A percentile compares a stretch with the other conserved stretches of the same genome.
phyloP scores from a whole-genome alignment of 2,329 filamentous ascomycete genomes.

The Metarhizium sp. region DNA sequence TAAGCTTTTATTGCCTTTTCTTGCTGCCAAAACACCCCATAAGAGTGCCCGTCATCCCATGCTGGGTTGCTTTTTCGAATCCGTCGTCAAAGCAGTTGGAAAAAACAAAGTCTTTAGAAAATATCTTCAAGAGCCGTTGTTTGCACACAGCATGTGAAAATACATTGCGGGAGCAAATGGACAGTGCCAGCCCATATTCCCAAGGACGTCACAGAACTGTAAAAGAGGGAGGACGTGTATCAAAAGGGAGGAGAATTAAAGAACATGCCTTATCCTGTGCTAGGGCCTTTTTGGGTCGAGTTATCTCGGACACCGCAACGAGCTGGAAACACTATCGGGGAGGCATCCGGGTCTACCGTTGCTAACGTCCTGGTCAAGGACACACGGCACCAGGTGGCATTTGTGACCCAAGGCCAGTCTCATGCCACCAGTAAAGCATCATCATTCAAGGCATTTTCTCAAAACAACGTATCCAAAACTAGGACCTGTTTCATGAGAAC shows the following conservation, averaged over 20 bases:
- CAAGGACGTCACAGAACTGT: constrained; percentile 28
- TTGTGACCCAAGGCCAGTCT: constrained; percentile 19
- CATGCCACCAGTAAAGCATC: constrained; percentile 10
- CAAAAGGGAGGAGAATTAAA: constrained; percentile 31
- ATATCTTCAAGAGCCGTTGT: constrained; percentile 28
- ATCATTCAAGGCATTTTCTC: constrained; percentile 24
- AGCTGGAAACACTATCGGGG: constrained; percentile 25
- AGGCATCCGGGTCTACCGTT: constrained; percentile 24
- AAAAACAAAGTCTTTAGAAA: constrained; percentile 29
- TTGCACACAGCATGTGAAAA: constrained; percentile 32
- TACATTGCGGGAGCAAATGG: constrained; percentile 40
- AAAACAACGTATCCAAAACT: constrained; percentile 26
- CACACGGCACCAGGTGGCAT: constrained; percentile 13
- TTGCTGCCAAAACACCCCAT: constrained; percentile 16
- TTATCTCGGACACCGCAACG: constrained; percentile 27
- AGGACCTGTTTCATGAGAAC: constrained; percentile 21
- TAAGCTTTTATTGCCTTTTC: too few relatives aligned
- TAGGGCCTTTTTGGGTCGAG: constrained; percentile 29
- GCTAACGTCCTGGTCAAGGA: constrained; percentile 14
- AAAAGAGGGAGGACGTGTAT: constrained; percentile 21
- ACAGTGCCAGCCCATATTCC: constrained; percentile 36
- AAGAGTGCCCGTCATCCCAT: constrained; percentile 32
- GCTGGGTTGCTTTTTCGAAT: constrained; percentile 30
- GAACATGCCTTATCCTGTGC: constrained; percentile 29
- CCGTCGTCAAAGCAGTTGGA: constrained; percentile 31